A percentile compares a stretch with the other conserved stretches of the same genome.
Conservation (phyloP, 768 basidiomycete species). For the Termitomyces sp. region DNA sequence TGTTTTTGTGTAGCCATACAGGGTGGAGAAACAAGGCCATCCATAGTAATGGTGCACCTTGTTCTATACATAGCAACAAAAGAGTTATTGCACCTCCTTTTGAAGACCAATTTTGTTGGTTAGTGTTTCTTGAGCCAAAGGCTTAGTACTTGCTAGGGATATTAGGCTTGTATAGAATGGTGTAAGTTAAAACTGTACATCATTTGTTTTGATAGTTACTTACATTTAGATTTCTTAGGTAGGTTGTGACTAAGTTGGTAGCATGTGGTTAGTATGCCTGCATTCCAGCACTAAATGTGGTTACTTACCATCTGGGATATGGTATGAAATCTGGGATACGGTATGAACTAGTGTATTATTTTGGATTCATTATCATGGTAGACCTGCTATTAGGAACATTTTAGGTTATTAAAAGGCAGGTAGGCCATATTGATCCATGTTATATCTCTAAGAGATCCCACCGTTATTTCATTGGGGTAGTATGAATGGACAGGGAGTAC, state of each 20-base stretch:
- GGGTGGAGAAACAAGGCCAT: too few species aligned
- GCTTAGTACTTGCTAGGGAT: too few species aligned
- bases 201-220: not conserved
- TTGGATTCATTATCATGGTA: not conserved
- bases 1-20: too few species aligned
- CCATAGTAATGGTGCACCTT: too few species aligned
- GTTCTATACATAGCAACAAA: too few species aligned
- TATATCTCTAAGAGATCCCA: not conserved
- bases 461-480: not conserved
- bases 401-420: not conserved
- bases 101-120: too few species aligned
- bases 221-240: not conserved
- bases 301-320: not conserved
- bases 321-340: too few species aligned
- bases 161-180: not conserved
- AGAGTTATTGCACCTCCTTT: too few species aligned
- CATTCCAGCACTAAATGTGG: not conserved
- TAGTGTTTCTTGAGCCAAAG: too few species aligned
- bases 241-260: not conserved
- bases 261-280: not conserved
- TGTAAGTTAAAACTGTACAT: not conserved
- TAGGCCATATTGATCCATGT: not conserved
- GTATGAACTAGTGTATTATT: not conserved
- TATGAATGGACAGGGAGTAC: not conserved
- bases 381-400: not conserved